phyloP scores from a whole-genome alignment of 345 rosid species.

The Punica granatum region DNA sequence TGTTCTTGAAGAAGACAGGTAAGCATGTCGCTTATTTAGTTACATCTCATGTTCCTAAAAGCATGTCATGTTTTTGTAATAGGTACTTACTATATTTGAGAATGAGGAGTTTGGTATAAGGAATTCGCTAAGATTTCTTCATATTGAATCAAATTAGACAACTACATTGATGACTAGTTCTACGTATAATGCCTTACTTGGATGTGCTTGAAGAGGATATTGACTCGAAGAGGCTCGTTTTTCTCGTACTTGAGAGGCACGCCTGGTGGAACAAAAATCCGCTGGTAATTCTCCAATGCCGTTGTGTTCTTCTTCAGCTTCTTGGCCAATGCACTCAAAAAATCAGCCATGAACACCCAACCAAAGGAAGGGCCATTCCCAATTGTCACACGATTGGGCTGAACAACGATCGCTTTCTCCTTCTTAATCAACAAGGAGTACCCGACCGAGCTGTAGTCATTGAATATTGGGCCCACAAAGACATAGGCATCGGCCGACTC shows the following conservation, averaged over 20 bases:
- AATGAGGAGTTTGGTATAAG: too few species aligned
- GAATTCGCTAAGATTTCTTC: too few species aligned
- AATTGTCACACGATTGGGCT: slow-evolving; percentile 58
- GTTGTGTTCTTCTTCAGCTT: slow-evolving; percentile 52
- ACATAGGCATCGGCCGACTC: slow-evolving; percentile 76
- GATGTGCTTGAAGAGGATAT: slow-evolving; percentile 62
- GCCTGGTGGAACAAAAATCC: slow-evolving; percentile 56
- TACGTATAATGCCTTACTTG: slow-evolving; percentile 32
- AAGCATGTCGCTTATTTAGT: neutral
- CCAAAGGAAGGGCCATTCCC: slow-evolving; percentile 71
- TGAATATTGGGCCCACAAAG: slow-evolving; percentile 67
- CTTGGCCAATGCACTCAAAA: slow-evolving; percentile 50
- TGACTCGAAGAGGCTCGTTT: slow-evolving; percentile 57
- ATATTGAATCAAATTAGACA: neutral
- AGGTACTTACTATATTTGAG: too few species aligned
- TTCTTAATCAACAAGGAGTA: slow-evolving; percentile 60
- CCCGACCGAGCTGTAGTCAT: slow-evolving; percentile 72
- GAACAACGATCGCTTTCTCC: slow-evolving; percentile 50
- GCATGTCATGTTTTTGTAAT: too few species aligned
- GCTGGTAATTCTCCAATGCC: slow-evolving; percentile 51
- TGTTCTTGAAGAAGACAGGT: neutral
- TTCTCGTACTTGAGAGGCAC: slow-evolving; percentile 39
- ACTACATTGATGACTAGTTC: neutral
- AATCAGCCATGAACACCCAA: slow-evolving; percentile 72
- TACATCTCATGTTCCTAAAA: neutral